Evolutionary conservation across 2,329 filamentous ascomycete genomes (phyloP), one percentile per base, ranked within the genome.

Genomic region (Verticillium longisporum): DNA sequence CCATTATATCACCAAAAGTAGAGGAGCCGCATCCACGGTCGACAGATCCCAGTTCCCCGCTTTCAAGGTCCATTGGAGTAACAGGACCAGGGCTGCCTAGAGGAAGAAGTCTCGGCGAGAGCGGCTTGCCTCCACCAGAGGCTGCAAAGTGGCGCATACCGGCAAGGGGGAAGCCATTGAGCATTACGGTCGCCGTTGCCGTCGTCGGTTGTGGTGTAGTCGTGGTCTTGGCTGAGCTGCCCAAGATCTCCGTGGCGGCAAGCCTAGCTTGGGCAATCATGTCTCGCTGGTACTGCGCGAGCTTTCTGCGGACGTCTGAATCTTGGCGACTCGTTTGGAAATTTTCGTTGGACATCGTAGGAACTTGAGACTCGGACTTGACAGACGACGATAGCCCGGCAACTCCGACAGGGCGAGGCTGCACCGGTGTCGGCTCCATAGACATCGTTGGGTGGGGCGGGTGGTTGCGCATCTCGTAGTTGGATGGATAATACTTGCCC

Each of bases 401-500:
- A 4, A 55, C 33, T 10, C 57, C 54, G n/a, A 34, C 54, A 13
- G 54, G 32, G 9, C 54, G 54, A 14, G 54, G 54, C n/a, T 55
- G 54, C 26, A 33, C 54, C 14, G 21, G 54, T 33, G 26, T 31
- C 4, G 26, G 54, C 26, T 55, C 18, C 32, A 5, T 13, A 26
- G 45, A 50, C 45, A 9, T n/a, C 18, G 26, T n/a, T 6, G n/a
- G 45, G 2, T 18, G 18, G 18, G 31, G 54, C 31, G 54, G 32
- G 21, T 63, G 65, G 57, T 71, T 73, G 57, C 75, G 69, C 33
- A 73, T 75, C 65, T 85, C 82, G 66, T 85, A 87, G 71, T 87
- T 87, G 32, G 83, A 80, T 0, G 85, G 85, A 62, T 87, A 86
- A 66, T 87, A 88, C 71, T 87, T 87, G 31, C 85, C 85, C 72